These are phyloP conservation scores for Neostapfia colusana DNA, from an alignment of 176 grass and related monocot genomes.

Conservation along the genomic window DNA sequence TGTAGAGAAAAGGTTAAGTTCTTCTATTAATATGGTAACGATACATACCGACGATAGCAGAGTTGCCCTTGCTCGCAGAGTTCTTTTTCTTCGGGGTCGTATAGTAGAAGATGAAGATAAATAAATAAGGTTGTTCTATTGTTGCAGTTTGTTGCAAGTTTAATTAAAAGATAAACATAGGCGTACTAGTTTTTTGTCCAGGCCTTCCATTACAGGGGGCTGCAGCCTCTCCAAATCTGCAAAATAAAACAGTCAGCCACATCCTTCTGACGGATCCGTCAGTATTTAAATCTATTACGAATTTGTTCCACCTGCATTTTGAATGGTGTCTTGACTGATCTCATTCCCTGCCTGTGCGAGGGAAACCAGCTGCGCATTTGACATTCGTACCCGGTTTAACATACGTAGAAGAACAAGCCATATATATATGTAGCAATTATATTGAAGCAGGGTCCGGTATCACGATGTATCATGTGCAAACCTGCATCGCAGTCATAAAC, in stretches of 20 bases:
- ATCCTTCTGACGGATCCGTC: neutral
- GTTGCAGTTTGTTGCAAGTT: neutral
- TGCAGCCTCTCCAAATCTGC: constrained; percentile 69
- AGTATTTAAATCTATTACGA: neutral
- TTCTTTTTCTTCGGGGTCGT: constrained; percentile 46
- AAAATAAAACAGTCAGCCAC: neutral
- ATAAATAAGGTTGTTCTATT: neutral
- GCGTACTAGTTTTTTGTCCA: constrained; percentile 84
- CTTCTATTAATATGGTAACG: neutral
- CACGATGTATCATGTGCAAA: neutral
- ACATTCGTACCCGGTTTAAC: neutral
- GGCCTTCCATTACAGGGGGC: constrained; percentile 77
- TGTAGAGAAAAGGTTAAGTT: neutral
- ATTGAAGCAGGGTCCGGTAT: neutral
- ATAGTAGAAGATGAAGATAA: neutral
- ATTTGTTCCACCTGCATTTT: constrained; percentile 51
- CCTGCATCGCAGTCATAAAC: constrained; percentile 77
- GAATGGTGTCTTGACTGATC: constrained; percentile 58
- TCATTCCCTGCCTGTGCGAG: constrained; percentile 69
- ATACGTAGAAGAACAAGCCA: constrained; percentile 11
- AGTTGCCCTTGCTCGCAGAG: constrained; percentile 47
- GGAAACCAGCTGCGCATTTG: constrained; percentile 67
- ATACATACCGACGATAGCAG: constrained; percentile 54
- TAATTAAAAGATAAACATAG: neutral
- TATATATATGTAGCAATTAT: neutral